Evolutionary conservation across 169 alveolate species (phyloP).

Genomic region (Babesia ovis): DNA sequence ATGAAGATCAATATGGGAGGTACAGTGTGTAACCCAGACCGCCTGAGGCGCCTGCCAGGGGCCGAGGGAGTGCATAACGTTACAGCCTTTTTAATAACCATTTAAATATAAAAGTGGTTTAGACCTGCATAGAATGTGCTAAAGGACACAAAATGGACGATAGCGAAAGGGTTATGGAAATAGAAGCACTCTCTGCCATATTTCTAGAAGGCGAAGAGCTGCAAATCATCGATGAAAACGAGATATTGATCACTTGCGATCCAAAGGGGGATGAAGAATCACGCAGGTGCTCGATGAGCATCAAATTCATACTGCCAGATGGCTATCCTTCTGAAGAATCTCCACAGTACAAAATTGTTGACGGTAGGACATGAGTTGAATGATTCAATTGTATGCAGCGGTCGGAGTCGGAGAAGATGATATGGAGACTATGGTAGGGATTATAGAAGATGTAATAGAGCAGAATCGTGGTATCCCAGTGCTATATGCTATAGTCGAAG

Average conservation of each 20-base stretch:
- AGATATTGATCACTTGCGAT: slow-evolving; percentile 16
- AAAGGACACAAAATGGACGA: slow-evolving; percentile 29
- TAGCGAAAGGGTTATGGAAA: slow-evolving; percentile 28
- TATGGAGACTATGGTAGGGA: not conserved
- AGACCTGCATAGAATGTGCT: not conserved
- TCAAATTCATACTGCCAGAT: slow-evolving; percentile 19
- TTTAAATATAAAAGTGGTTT: not conserved
- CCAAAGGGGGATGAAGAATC: slow-evolving; percentile 20
- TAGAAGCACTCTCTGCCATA: slow-evolving; percentile 45
- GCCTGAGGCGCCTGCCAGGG: slow-evolving; percentile 23
- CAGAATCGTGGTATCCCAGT: slow-evolving; percentile 26
- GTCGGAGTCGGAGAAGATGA: slow-evolving; percentile 7
- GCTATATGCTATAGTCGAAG: slow-evolving; percentile 32
- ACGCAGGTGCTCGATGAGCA: slow-evolving; percentile 7
- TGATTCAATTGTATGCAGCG: not conserved
- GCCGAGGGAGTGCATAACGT: slow-evolving; percentile 8
- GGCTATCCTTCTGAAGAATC: slow-evolving; percentile 31
- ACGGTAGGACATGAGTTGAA: slow-evolving; percentile 2
- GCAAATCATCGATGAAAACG: slow-evolving; percentile 23
- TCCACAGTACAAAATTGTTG: slow-evolving; percentile 10
- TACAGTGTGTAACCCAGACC: slow-evolving; percentile 15
- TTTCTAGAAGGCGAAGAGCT: slow-evolving; percentile 43
- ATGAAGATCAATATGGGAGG: not conserved
- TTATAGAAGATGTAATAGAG: slow-evolving; percentile 27
- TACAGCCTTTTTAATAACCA: not conserved